Conservation (phyloP, 1,284 basidiomycete genomes). For the Apiotrichum akiyoshidainum region DNA sequence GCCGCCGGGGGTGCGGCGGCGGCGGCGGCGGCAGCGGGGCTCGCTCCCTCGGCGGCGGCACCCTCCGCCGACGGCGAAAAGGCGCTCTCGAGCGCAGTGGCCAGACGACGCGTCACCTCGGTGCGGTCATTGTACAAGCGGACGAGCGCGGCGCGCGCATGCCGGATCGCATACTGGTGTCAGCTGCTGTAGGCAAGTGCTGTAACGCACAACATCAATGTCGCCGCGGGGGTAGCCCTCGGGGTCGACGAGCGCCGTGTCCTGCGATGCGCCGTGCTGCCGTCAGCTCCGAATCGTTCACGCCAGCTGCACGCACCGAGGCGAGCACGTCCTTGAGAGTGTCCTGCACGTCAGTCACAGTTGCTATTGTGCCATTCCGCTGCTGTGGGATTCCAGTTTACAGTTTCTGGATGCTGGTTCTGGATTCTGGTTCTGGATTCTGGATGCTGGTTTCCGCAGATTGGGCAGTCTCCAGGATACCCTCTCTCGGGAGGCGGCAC, state of each 20-base stretch:
- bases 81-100: conserved; percentile 63
- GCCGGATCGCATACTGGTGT: conserved; percentile 64
- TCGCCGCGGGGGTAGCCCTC: conserved; percentile 78
- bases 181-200: not conserved
- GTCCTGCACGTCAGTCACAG: conserved; percentile 23
- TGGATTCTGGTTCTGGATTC: no score
- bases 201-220: conserved; percentile 58
- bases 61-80: conserved; percentile 19
- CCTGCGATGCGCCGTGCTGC: conserved; percentile 38
- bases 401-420: no score
- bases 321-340: conserved; percentile 37
- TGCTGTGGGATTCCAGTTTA: no score
- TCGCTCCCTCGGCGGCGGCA: not conserved
- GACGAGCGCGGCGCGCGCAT: conserved; percentile 54
- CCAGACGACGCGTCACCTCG: conserved; percentile 64
- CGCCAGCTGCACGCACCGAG: conserved; percentile 20
- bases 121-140: conserved; percentile 69
- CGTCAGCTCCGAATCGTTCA: not conserved
- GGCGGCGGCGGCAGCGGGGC: no score
- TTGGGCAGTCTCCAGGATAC: not conserved
- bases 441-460: not conserved
- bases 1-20: no score
- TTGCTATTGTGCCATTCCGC: not conserved
- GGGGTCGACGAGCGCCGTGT: conserved; percentile 68
- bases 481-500: no score